Conservation (phyloP, 1,139 yeast species). For the Diutina pseudorugosa region DNA sequence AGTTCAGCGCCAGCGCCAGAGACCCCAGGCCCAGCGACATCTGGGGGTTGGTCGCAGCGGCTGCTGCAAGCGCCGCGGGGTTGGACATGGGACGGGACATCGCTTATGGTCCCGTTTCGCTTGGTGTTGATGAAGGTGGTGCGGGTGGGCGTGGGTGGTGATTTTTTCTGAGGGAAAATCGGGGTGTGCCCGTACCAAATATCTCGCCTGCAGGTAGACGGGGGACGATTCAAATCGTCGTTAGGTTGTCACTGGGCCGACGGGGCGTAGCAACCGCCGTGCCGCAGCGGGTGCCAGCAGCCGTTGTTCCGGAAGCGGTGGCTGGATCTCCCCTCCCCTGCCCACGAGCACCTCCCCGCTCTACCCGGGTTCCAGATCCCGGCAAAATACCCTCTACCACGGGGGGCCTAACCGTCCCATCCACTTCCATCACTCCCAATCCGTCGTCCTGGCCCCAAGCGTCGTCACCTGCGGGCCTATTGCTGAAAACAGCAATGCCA, state of each 20-base stretch:
- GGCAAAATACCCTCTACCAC: no score
- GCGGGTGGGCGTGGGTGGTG: neutral
- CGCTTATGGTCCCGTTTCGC: neutral
- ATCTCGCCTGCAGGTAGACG: neutral
- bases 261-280: neutral
- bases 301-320: no score
- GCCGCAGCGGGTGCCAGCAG: no score
- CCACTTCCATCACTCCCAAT: no score
- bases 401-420: no score
- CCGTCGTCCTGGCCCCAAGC: no score
- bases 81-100: slow-evolving; percentile 4
- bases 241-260: neutral
- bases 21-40: neutral
- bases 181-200: neutral
- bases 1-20: slow-evolving; percentile 4
- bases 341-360: no score
- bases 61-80: slow-evolving; percentile 4
- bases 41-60: slow-evolving; percentile 4
- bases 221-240: neutral
- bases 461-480: neutral
- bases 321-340: no score
- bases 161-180: neutral
- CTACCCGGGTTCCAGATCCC: no score
- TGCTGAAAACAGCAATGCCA: neutral
- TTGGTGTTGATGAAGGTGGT: neutral